phyloP scores from a whole-genome alignment of 75 land plant species.

The Cunninghamia lanceolata region DNA sequence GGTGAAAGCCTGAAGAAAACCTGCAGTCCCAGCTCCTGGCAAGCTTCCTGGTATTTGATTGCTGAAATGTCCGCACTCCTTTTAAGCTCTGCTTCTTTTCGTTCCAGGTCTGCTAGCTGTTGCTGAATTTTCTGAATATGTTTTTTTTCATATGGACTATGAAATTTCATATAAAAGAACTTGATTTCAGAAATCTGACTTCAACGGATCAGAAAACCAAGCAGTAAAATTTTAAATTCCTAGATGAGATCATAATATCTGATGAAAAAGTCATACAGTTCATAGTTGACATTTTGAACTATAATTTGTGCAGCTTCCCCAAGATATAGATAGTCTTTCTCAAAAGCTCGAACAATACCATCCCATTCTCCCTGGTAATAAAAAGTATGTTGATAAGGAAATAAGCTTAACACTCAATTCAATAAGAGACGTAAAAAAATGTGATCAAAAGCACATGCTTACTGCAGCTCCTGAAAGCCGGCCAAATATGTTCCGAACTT shows the following conservation, averaged over 20 bases:
- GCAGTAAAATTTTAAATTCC: not conserved
- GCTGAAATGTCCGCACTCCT: constrained; percentile 86
- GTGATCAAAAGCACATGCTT: constrained; percentile 15
- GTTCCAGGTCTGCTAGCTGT: constrained; percentile 82
- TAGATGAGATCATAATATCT: not conserved
- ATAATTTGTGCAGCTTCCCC: constrained; percentile 96
- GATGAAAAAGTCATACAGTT: constrained; percentile 56
- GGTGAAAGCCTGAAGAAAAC: constrained; percentile 23
- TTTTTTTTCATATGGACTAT: constrained; percentile 90
- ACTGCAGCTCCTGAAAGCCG: constrained; percentile 89
- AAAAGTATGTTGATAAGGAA: not conserved
- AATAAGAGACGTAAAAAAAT: not conserved
- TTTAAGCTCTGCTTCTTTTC: constrained; percentile 91
- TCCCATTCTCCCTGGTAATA: constrained; percentile 90
- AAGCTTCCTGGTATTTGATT: constrained; percentile 83
- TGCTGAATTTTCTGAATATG: constrained; percentile 91
- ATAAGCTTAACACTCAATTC: not conserved
- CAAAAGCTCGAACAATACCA: constrained; percentile 74
- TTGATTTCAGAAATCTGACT: not conserved
- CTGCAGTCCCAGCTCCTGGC: constrained; percentile 88
- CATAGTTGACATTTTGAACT: constrained; percentile 91
- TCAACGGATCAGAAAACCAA: not conserved
- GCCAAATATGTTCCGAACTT: constrained; percentile 86
- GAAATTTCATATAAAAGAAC: constrained; percentile 13
- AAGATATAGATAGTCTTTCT: constrained; percentile 86